Evolutionary conservation across 2,329 filamentous ascomycete genomes (phyloP).

Genomic region (Paracamarosporium sp.): DNA sequence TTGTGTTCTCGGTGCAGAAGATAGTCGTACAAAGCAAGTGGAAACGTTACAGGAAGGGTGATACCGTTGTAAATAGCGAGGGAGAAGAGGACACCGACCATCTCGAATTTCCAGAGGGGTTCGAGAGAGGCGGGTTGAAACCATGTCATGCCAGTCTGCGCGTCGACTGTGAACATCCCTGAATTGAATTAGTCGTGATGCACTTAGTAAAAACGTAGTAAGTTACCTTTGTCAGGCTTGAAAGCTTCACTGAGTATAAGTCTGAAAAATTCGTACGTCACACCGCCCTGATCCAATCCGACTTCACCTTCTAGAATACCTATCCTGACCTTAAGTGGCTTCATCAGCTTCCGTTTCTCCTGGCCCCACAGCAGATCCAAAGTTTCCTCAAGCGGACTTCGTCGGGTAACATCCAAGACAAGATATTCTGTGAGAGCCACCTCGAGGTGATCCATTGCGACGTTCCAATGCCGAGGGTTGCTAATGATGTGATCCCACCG

Average conservation of each 20-base stretch:
- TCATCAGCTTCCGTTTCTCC: conserved; percentile 79
- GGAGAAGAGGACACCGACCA: conserved; percentile 86
- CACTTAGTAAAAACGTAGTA: background rate
- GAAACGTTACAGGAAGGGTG: conserved; percentile 89
- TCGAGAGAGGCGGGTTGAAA: conserved; percentile 84
- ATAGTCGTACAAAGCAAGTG: conserved; percentile 81
- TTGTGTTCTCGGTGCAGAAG: conserved; percentile 72
- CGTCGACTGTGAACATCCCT: conserved; percentile 80
- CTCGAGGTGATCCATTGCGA: conserved; percentile 41
- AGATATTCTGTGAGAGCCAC: conserved; percentile 49
- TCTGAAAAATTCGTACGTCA: conserved; percentile 96
- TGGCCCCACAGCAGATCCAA: conserved; percentile 91
- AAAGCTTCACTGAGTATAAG: conserved; percentile 81
- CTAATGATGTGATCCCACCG: conserved; percentile 31
- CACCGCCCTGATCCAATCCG: conserved; percentile 90
- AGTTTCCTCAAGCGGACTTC: conserved; percentile 49
- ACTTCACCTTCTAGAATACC: conserved; percentile 82
- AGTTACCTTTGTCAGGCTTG: conserved; percentile 72
- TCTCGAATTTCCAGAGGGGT: conserved; percentile 87
- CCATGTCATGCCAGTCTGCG: conserved; percentile 80
- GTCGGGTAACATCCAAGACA: conserved; percentile 52
- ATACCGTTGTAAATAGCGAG: conserved; percentile 93
- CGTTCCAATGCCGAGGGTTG: conserved; percentile 25
- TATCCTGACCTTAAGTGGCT: conserved; percentile 87
- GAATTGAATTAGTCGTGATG: conserved; percentile 14